These are phyloP conservation scores for Gastrodia elata DNA, from an alignment of 106 monocot species.

Conservation along the genomic window DNA sequence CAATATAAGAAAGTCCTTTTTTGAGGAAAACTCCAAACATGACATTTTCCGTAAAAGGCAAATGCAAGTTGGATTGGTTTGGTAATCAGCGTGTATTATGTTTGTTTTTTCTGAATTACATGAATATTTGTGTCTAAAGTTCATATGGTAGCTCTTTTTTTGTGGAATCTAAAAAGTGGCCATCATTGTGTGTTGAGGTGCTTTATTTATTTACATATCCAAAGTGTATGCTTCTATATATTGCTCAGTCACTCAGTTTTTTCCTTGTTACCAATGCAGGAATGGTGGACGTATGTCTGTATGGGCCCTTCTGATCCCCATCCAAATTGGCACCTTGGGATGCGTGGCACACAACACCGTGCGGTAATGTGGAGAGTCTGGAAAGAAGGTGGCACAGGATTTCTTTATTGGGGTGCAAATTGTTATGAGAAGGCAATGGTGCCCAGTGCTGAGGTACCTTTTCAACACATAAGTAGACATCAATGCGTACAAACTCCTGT, in stretches of 20 bases:
- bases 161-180: neutral
- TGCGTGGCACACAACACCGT: slow-evolving; percentile 97
- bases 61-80: no score
- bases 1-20: no score
- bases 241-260: neutral
- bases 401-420: slow-evolving; percentile 97
- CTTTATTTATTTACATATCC: neutral
- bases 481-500: neutral
- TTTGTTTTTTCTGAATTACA: neutral
- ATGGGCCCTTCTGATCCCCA: slow-evolving; percentile 96
- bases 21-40: no score
- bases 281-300: slow-evolving; percentile 99
- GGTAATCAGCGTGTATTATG: neutral
- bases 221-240: neutral
- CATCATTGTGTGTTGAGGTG: neutral
- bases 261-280: slow-evolving; percentile 30
- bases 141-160: neutral
- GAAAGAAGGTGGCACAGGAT: slow-evolving; percentile 98
- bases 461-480: neutral
- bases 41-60: no score
- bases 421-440: slow-evolving; percentile 86
- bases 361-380: slow-evolving; percentile 99
- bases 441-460: slow-evolving; percentile 83
- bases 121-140: neutral
- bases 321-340: slow-evolving; percentile 97